Evolutionary conservation across 495 filamentous ascomycete species (phyloP).

Genomic region (Tuber umbilicatum): DNA sequence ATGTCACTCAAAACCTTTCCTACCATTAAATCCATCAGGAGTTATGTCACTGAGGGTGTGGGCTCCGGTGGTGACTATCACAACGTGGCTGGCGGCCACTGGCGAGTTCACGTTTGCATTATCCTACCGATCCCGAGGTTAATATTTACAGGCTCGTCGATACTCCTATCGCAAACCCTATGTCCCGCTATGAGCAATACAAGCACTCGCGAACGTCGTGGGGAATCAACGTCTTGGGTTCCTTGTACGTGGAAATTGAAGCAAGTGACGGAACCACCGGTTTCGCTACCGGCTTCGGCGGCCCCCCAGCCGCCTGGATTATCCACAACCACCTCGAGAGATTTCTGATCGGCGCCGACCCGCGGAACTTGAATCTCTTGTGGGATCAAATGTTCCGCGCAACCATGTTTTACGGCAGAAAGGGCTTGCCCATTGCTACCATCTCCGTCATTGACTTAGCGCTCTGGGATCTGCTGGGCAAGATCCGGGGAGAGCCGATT

Average conservation of each 20-base stretch:
- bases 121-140: neutral
- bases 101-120: constrained; percentile 45
- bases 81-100: constrained; percentile 89
- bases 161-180: constrained; percentile 81
- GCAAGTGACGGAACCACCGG: constrained; percentile 82
- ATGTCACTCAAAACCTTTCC: constrained; percentile 49
- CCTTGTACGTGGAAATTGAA: constrained; percentile 88
- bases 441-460: constrained; percentile 92
- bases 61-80: constrained; percentile 88
- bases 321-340: constrained; percentile 84
- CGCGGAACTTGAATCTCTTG: constrained; percentile 75
- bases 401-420: constrained; percentile 92
- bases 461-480: constrained; percentile 83
- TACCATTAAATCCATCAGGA: constrained; percentile 71
- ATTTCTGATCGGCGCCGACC: constrained; percentile 82
- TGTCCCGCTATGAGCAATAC: constrained; percentile 82
- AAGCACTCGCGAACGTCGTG: constrained; percentile 79
- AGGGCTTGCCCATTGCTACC: constrained; percentile 79
- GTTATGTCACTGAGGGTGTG: constrained; percentile 76
- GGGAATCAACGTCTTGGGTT: constrained; percentile 92
- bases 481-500: constrained; percentile 83
- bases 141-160: constrained; percentile 62
- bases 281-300: constrained; percentile 88
- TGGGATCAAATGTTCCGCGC: constrained; percentile 95
- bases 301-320: constrained; percentile 86